Evolutionary conservation across 176 grass and related monocot species (phyloP).

Genomic region (Bolboschoenus planiculmis): DNA sequence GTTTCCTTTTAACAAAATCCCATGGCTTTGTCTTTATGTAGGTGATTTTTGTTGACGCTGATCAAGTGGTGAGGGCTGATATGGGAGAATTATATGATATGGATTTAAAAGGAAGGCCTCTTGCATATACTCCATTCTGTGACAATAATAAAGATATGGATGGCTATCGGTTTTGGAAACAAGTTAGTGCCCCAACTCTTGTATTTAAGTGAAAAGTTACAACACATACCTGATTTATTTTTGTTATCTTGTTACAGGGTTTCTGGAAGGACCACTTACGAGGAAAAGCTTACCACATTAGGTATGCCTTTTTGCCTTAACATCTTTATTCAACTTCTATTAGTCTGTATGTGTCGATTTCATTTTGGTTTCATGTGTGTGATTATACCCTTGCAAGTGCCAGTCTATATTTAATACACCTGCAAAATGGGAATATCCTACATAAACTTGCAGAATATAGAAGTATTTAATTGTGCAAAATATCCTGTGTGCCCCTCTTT

Average conservation of each 20-base stretch:
- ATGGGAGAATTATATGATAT: conserved; percentile 99
- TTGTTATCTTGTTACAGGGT: conserved; percentile 58
- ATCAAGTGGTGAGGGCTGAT: conserved; percentile 97
- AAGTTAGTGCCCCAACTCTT: conserved; percentile 50
- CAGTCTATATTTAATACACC: background rate
- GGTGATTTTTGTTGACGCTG: conserved; percentile 98
- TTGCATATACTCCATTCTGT: conserved; percentile 98
- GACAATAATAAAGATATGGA: conserved; percentile 99
- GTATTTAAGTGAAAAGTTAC: conserved; percentile 10
- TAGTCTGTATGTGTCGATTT: background rate
- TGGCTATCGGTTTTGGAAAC: conserved; percentile 98
- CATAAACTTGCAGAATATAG: background rate
- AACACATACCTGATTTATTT: conserved; percentile 13
- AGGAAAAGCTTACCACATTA: conserved; percentile 95
- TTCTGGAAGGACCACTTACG: conserved; percentile 99
- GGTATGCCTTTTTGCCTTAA: conserved; percentile 24
- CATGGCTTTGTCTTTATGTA: conserved; percentile 23
- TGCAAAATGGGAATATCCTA: background rate
- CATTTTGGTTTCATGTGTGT: background rate
- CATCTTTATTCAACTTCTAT: background rate
- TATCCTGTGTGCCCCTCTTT: background rate
- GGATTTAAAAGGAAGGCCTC: conserved; percentile 87
- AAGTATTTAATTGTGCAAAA: background rate
- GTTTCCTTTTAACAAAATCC: conserved; percentile 5
- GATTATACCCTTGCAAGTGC: background rate